Evolutionary conservation across 257 asterid genomes (phyloP).

Genomic region (Jacaranda copaia): DNA sequence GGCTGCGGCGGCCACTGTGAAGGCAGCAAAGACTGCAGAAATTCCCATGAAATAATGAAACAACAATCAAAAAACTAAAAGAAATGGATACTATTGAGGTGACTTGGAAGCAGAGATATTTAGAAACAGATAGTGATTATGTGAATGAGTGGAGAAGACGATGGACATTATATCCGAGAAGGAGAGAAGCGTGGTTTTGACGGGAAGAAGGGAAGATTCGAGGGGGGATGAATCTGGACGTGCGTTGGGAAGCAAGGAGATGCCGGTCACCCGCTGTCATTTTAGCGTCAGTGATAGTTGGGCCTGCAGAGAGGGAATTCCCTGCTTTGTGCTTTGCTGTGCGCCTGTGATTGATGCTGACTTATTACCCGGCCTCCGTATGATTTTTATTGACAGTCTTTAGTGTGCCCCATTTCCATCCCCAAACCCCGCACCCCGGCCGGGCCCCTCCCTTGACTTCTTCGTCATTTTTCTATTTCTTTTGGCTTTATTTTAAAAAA

Average conservation of each 20-base stretch:
- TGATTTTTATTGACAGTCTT: no score
- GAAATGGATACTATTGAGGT: background rate
- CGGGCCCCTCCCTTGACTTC: no score
- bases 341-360: no score
- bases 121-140: background rate
- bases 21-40: constrained; percentile 35
- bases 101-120: background rate
- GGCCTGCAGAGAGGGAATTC: constrained; percentile 31
- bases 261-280: constrained; percentile 38
- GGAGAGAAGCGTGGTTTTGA: constrained; percentile 47
- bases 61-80: background rate
- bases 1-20: constrained; percentile 1
- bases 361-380: no score
- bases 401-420: no score
- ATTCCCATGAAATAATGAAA: constrained; percentile 37
- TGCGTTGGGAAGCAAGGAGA: constrained; percentile 8
- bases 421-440: no score
- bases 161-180: constrained; percentile 24
- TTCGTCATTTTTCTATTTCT: no score
- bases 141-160: background rate
- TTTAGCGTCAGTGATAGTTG: no score
- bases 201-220: constrained; percentile 42
- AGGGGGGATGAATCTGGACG: constrained; percentile 60
- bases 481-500: no score
- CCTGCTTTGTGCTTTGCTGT: constrained; percentile 11